These are phyloP conservation scores for Metschnikowia picachoensis DNA, from an alignment of 805 yeast species.

Conservation along the genomic window DNA sequence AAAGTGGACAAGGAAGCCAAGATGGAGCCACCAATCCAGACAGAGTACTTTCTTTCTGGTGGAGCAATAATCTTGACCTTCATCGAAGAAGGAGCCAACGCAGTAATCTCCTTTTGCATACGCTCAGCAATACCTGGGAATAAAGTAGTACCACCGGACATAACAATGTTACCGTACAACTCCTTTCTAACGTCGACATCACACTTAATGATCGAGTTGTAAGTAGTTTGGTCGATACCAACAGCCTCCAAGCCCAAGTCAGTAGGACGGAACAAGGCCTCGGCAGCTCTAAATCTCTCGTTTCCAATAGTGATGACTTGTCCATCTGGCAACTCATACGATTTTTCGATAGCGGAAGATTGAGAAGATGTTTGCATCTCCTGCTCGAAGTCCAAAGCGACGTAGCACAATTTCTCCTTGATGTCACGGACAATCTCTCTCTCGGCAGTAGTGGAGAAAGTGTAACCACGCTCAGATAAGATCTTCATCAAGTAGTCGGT, in stretches of 20 bases:
- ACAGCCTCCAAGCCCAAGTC: constrained; percentile 88
- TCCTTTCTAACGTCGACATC: constrained; percentile 99
- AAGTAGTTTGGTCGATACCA: constrained; percentile 98
- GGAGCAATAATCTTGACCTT: constrained; percentile 99
- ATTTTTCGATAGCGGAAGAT: constrained; percentile 96
- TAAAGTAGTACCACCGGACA: constrained; percentile 99
- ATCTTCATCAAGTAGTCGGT: constrained; percentile 99
- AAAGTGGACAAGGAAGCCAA: constrained; percentile 97
- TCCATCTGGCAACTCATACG: constrained; percentile 99
- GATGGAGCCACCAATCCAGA: constrained; percentile 99
- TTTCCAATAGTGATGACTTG: constrained; percentile 99
- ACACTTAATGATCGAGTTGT: constrained; percentile 95
- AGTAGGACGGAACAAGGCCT: constrained; percentile 98
- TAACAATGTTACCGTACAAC: constrained; percentile 97
- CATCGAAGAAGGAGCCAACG: constrained; percentile 99
- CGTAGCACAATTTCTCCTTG: constrained; percentile 98
- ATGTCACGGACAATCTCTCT: constrained; percentile 93
- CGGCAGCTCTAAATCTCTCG: constrained; percentile 99
- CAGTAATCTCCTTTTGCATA: constrained; percentile 99
- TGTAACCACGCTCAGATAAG: constrained; percentile 97
- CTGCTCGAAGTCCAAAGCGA: constrained; percentile 98
- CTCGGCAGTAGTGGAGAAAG: constrained; percentile 98
- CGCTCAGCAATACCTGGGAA: constrained; percentile 99
- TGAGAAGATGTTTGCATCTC: constrained; percentile 99
- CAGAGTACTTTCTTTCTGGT: constrained; percentile 98